These are phyloP conservation scores for Tricholoma saponaceum DNA, from an alignment of 768 basidiomycete genomes.

Conservation along the genomic window DNA sequence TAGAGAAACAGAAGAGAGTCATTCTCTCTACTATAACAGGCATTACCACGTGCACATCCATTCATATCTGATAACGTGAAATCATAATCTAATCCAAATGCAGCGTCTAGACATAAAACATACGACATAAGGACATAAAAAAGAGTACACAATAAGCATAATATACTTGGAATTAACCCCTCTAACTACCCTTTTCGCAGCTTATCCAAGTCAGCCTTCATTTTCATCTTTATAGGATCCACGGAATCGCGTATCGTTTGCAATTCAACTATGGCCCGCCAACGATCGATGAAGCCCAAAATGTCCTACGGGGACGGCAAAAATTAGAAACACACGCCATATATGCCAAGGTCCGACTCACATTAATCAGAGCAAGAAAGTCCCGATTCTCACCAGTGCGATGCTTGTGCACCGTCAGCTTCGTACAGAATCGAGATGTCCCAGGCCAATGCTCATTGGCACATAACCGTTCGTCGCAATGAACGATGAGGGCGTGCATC, in stretches of 20 bases:
- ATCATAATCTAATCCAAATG: too few relatives aligned
- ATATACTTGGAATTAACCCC: too few relatives aligned
- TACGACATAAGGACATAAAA: too few relatives aligned
- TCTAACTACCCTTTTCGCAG: not conserved
- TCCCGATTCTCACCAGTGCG: not conserved
- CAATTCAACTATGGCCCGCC: not conserved
- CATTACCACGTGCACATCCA: too few relatives aligned
- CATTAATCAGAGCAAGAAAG: not conserved
- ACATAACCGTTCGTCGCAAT: constrained; percentile 29
- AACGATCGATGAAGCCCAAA: not conserved
- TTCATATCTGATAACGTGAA: too few relatives aligned
- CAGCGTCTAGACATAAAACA: too few relatives aligned
- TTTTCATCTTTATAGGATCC: not conserved
- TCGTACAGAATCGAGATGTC: constrained; percentile 16
- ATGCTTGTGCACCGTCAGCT: constrained; percentile 1
- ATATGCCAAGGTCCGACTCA: not conserved
- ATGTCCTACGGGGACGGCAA: not conserved
- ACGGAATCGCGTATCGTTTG: not conserved
- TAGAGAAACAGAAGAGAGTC: not conserved
- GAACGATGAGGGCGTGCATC: constrained; percentile 29
- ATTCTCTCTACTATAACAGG: too few relatives aligned
- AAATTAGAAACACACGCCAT: not conserved
- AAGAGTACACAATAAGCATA: too few relatives aligned
- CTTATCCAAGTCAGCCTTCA: not conserved
- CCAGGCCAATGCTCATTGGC: constrained; percentile 15